Conservation (phyloP, 768 basidiomycete species). For the Porphyrellus cyaneotinctus region DNA sequence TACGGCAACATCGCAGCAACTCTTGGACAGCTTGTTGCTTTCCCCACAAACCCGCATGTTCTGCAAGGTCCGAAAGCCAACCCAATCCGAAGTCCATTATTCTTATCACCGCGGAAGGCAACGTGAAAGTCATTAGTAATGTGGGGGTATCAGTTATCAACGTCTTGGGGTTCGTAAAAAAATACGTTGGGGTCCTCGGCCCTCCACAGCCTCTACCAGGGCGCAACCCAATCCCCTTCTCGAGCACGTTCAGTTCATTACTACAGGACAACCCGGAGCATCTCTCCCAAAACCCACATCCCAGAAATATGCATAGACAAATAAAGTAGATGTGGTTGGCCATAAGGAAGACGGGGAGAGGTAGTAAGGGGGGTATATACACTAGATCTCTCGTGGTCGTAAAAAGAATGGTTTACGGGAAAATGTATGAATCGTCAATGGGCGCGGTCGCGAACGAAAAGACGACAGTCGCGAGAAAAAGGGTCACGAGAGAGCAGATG, state of each 20-base stretch:
- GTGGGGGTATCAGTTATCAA: neutral
- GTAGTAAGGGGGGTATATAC: conserved; percentile 7
- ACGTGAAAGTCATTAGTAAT: neutral
- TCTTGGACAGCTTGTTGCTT: too few relatives aligned
- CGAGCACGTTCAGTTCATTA: conserved; percentile 7
- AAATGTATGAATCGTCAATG: neutral
- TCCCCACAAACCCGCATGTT: too few relatives aligned
- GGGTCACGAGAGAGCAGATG: conserved; percentile 10
- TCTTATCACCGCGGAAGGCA: conserved; percentile 1
- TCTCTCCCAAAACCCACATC: conserved; percentile 5
- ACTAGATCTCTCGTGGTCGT: conserved; percentile 5
- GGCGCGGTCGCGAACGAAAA: conserved; percentile 16
- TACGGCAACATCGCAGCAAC: too few relatives aligned
- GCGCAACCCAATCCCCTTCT: neutral
- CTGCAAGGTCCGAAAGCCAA: too few relatives aligned
- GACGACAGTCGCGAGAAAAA: conserved; percentile 2
- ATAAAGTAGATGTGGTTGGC: conserved; percentile 16
- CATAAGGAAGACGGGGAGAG: conserved; percentile 1
- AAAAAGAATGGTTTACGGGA: neutral
- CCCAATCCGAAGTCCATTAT: too few relatives aligned
- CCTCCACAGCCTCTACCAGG: neutral
- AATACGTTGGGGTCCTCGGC: neutral
- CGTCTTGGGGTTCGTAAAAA: neutral
- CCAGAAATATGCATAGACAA: conserved; percentile 6
- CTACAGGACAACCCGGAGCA: conserved; percentile 12